Evolutionary conservation across 2,329 filamentous ascomycete species (phyloP).

Genomic region (Pyrenochaeta sp.): DNA sequence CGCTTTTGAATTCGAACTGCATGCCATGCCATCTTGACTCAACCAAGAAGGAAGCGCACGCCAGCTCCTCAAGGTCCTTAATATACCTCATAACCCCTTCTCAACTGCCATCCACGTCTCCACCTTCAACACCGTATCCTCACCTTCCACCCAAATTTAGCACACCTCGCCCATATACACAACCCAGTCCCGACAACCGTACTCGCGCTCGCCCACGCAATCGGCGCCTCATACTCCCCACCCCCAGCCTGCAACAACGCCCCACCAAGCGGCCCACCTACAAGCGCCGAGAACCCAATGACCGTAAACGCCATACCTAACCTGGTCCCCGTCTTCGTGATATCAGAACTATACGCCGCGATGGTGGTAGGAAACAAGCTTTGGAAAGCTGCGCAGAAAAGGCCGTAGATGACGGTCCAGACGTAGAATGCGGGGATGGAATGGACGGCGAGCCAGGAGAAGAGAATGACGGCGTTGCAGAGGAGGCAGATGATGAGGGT

Average conservation of each 20-base stretch:
- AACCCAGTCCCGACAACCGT: slow-evolving; percentile 24
- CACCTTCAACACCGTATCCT: slow-evolving; percentile 26
- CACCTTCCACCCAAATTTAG: slow-evolving; percentile 35
- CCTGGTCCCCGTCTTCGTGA: slow-evolving; percentile 52
- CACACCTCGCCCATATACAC: slow-evolving; percentile 24
- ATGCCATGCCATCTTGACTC: no score
- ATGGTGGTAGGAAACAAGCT: slow-evolving; percentile 53
- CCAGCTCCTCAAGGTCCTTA: no score
- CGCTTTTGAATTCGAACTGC: no score
- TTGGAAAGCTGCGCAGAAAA: slow-evolving; percentile 59
- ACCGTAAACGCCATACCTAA: slow-evolving; percentile 64
- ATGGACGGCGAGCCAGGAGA: slow-evolving; percentile 67
- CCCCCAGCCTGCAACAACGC: slow-evolving; percentile 57
- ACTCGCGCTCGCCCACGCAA: slow-evolving; percentile 32
- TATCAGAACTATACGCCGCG: slow-evolving; percentile 44
- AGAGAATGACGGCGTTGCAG: slow-evolving; percentile 54
- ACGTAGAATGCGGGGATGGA: slow-evolving; percentile 63
- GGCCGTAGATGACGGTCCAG: slow-evolving; percentile 71
- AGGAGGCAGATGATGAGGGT: slow-evolving; percentile 63
- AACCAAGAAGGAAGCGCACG: no score
- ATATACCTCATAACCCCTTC: no score
- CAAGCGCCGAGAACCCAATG: slow-evolving; percentile 59
- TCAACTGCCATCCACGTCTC: no score
- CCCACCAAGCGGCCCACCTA: slow-evolving; percentile 63
- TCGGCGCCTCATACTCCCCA: slow-evolving; percentile 35